Percentiles rank a stretch among this genome's conserved stretches.
phyloP scores from a whole-genome alignment of 164 flowering plant species.

The Chimonanthus praecox region DNA sequence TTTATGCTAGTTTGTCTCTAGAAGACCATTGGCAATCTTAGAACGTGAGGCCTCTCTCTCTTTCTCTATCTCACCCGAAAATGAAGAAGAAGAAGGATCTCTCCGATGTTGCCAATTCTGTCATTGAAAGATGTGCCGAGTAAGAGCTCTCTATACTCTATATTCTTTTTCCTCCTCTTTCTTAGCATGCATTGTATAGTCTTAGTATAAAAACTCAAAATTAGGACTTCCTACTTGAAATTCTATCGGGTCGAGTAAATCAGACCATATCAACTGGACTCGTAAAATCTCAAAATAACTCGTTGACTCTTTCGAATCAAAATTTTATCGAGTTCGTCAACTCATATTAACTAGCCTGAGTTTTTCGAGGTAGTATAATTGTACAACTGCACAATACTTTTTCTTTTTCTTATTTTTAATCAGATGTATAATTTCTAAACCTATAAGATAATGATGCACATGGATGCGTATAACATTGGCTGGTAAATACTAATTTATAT shows the following conservation, averaged over 20 bases:
- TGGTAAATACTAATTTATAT: too few species aligned
- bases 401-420: too few species aligned
- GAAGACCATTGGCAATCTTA: too few species aligned
- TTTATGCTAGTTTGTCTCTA: too few species aligned
- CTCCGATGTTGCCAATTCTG: constrained; percentile 65
- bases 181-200: background rate
- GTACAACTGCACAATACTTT: too few species aligned
- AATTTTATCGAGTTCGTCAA: background rate
- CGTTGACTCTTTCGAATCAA: background rate
- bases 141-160: constrained; percentile 16
- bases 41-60: background rate
- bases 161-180: background rate
- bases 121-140: constrained; percentile 47
- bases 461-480: too few species aligned
- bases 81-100: constrained; percentile 49
- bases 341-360: too few species aligned
- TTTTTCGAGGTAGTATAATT: too few species aligned
- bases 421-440: too few species aligned
- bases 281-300: background rate
- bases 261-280: background rate
- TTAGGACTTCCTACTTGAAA: background rate
- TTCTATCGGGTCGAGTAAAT: background rate
- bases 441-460: too few species aligned
- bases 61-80: background rate
- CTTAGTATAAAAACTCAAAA: background rate